These are phyloP conservation scores for Porphyrellus sp. DNA, from an alignment of 1,284 basidiomycete genomes.

Conservation along the genomic window DNA sequence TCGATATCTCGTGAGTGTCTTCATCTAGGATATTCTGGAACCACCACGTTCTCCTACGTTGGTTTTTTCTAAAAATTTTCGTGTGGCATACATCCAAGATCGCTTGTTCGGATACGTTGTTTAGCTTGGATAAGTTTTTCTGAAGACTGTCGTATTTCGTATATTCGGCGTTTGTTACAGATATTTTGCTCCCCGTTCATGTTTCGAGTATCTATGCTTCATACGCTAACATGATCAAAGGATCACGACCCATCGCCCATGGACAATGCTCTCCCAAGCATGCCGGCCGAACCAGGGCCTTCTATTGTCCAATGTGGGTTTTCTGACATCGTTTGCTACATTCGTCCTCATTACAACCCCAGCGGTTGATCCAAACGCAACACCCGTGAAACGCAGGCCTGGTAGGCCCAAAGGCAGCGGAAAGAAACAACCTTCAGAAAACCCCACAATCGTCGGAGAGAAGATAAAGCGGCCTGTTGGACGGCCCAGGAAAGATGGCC, in stretches of 20 bases:
- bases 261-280: slow-evolving; percentile 26
- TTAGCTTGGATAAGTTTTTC: slow-evolving; percentile 35
- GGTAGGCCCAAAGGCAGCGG: slow-evolving; percentile 55
- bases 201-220: slow-evolving; percentile 16
- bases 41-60: not conserved
- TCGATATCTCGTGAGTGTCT: slow-evolving; percentile 26
- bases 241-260: slow-evolving; percentile 17
- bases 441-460: slow-evolving; percentile 31
- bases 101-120: slow-evolving; percentile 28
- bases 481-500: slow-evolving; percentile 54
- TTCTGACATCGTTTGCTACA: not conserved
- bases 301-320: slow-evolving; percentile 30
- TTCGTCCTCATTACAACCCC: slow-evolving; percentile 10
- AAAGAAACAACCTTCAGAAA: slow-evolving; percentile 45
- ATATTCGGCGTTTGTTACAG: slow-evolving; percentile 35
- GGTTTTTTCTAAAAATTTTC: slow-evolving; percentile 18
- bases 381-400: slow-evolving; percentile 45
- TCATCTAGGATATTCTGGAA: slow-evolving; percentile 13
- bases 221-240: slow-evolving; percentile 29
- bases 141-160: slow-evolving; percentile 30
- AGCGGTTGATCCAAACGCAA: slow-evolving; percentile 30
- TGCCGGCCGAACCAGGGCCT: slow-evolving; percentile 28
- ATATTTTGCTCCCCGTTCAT: slow-evolving; percentile 25
- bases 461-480: slow-evolving; percentile 55
- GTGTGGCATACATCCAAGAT: slow-evolving; percentile 12